A percentile compares a stretch with the other conserved stretches of the same genome.
These are phyloP conservation scores for Podaxis sp. DNA, from an alignment of 768 basidiomycete genomes.

Conservation along the genomic window DNA sequence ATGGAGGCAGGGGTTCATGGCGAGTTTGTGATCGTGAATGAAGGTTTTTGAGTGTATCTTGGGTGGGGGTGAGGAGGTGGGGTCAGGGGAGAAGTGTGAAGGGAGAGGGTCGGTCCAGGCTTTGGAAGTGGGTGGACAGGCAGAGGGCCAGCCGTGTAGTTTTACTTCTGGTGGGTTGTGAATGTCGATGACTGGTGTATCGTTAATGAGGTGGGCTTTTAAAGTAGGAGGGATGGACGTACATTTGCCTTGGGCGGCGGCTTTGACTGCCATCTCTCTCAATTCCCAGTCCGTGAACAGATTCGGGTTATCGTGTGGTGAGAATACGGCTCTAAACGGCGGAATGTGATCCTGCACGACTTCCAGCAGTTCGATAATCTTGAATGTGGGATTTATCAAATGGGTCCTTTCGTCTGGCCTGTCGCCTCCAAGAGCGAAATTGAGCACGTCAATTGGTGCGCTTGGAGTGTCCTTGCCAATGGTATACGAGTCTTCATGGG, in stretches of 20 bases:
- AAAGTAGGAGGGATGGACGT: slow-evolving; percentile 11
- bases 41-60: slow-evolving; percentile 29
- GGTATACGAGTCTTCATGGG: slow-evolving; percentile 33
- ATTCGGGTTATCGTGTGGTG: slow-evolving; percentile 46
- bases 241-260: slow-evolving; percentile 34
- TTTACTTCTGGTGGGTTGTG: slow-evolving; percentile 26
- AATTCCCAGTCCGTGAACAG: slow-evolving; percentile 32
- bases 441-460: slow-evolving; percentile 23
- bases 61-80: slow-evolving; percentile 14
- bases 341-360: slow-evolving; percentile 38
- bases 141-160: slow-evolving; percentile 32
- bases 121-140: slow-evolving; percentile 30
- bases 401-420: slow-evolving; percentile 18
- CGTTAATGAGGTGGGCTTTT: background rate
- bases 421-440: slow-evolving; percentile 23
- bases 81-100: slow-evolving; percentile 16
- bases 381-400: slow-evolving; percentile 22
- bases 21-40: slow-evolving; percentile 37
- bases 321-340: slow-evolving; percentile 46
- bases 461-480: slow-evolving; percentile 29
- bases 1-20: slow-evolving; percentile 46
- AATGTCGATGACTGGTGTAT: slow-evolving; percentile 25
- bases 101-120: slow-evolving; percentile 23
- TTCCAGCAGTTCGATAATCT: slow-evolving; percentile 34
- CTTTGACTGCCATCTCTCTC: slow-evolving; percentile 28